Percentiles rank a stretch among this genome's conserved stretches.
These are phyloP conservation scores for Dendrostoma leiphaemia DNA, from an alignment of 2,329 filamentous ascomycete genomes.

Conservation along the genomic window DNA sequence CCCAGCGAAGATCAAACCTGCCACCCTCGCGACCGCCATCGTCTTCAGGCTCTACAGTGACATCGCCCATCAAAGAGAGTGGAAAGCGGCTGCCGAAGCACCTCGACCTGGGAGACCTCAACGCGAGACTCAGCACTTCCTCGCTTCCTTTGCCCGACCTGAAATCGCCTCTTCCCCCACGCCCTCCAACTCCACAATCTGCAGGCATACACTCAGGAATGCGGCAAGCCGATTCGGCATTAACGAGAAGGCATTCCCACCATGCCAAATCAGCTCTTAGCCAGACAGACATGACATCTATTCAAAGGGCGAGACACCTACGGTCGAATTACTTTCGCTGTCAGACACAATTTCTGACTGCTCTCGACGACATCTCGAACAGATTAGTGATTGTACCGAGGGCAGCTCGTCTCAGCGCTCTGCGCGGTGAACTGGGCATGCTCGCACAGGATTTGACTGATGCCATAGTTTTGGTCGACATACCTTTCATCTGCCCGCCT, in stretches of 20 bases:
- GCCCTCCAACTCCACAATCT: slow-evolving; percentile 57
- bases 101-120: slow-evolving; percentile 51
- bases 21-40: slow-evolving; percentile 22
- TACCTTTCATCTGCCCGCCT: slow-evolving; percentile 77
- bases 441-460: slow-evolving; percentile 68
- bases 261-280: slow-evolving; percentile 55
- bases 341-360: slow-evolving; percentile 76
- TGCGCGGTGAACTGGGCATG: slow-evolving; percentile 76
- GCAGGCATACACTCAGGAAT: slow-evolving; percentile 38
- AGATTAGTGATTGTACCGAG: slow-evolving; percentile 81
- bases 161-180: slow-evolving; percentile 50
- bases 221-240: slow-evolving; percentile 42
- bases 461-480: slow-evolving; percentile 68
- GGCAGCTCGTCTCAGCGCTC: slow-evolving; percentile 73
- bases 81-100: slow-evolving; percentile 42
- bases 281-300: slow-evolving; percentile 59
- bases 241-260: slow-evolving; percentile 60
- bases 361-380: slow-evolving; percentile 80
- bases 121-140: slow-evolving; percentile 65
- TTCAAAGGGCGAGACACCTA: slow-evolving; percentile 70
- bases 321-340: slow-evolving; percentile 81
- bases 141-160: slow-evolving; percentile 65
- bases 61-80: slow-evolving; percentile 33
- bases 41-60: slow-evolving; percentile 21
- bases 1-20: slow-evolving; percentile 19